These are phyloP conservation scores for Ceratobasidium sp. DNA, from an alignment of 1,284 basidiomycete genomes.

Conservation along the genomic window DNA sequence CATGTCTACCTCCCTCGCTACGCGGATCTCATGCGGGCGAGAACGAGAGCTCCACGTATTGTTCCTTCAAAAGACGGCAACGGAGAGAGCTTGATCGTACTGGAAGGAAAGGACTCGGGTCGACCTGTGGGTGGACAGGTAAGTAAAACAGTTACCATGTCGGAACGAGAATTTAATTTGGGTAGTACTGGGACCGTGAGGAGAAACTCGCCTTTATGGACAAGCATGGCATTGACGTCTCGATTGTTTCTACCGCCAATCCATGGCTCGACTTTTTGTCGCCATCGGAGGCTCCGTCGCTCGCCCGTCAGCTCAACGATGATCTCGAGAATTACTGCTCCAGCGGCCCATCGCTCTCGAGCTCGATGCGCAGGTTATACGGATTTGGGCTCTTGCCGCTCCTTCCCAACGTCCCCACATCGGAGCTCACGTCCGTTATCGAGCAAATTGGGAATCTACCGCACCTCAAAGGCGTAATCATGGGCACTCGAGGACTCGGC, in stretches of 20 bases:
- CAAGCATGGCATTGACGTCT: conserved; percentile 72
- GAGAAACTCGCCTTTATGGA: conserved; percentile 83
- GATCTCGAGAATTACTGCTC: conserved; percentile 81
- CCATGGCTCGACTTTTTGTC: conserved; percentile 87
- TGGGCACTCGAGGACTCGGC: conserved; percentile 80
- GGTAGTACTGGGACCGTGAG: conserved; percentile 78
- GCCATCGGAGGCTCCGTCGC: conserved; percentile 65
- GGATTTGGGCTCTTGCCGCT: conserved; percentile 86
- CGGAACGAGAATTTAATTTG: not conserved
- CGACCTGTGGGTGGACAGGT: conserved; percentile 69
- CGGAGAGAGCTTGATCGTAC: conserved; percentile 36
- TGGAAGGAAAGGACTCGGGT: conserved; percentile 50
- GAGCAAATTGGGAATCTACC: conserved; percentile 67
- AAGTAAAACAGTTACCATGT: conserved; percentile 31
- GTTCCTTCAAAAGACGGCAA: conserved; percentile 58
- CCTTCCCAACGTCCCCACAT: conserved; percentile 64
- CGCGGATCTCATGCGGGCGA: conserved; percentile 65
- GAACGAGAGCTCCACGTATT: conserved; percentile 70
- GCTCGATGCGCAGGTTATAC: conserved; percentile 67
- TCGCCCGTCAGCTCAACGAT: conserved; percentile 72
- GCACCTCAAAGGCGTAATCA: conserved; percentile 78
- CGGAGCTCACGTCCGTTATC: conserved; percentile 66
- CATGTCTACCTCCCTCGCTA: conserved; percentile 83
- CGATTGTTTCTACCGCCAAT: conserved; percentile 77
- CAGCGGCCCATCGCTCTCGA: conserved; percentile 55